Conservation (phyloP, 2,329 filamentous ascomycete genomes). For the Colletotrichum sp. region DNA sequence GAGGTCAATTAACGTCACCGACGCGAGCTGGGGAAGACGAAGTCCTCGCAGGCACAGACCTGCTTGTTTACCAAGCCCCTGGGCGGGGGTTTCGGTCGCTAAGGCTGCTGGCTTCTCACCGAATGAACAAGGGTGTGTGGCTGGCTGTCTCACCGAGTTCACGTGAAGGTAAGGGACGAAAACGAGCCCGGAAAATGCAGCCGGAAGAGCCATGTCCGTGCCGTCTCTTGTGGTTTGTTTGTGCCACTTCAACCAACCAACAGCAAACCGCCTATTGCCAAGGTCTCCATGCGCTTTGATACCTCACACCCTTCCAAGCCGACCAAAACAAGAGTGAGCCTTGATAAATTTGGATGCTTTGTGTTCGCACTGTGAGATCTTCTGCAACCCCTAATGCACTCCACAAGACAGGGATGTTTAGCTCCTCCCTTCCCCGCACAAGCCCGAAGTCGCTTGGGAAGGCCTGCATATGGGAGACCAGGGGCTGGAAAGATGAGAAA, state of each 20-base stretch:
- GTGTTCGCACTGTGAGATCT: not conserved
- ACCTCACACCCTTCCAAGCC: not conserved
- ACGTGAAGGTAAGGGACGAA: not conserved
- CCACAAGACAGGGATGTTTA: not conserved
- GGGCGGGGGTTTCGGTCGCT: not conserved
- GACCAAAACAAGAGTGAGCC: not conserved
- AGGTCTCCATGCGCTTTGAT: not conserved
- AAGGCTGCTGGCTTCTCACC: not conserved
- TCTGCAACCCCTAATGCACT: not conserved
- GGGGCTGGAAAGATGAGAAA: not conserved
- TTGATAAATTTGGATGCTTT: not conserved
- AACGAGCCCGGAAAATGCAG: not conserved
- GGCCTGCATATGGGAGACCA: not conserved
- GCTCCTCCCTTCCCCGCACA: not conserved
- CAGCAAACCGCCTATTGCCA: not conserved
- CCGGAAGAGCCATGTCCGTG: not conserved
- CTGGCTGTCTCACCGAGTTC: not conserved
- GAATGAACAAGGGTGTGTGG: not conserved
- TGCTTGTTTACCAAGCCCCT: not conserved
- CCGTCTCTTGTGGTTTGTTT: not conserved
- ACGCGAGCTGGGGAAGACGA: not conserved
- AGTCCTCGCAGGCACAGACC: not conserved
- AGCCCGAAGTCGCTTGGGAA: not conserved
- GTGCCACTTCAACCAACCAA: not conserved
- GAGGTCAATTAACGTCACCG: not conserved